Evolutionary conservation across 306 rosid genomes (phyloP), one percentile per base, ranked within the genome.

Genomic region (Malus sieversii): DNA sequence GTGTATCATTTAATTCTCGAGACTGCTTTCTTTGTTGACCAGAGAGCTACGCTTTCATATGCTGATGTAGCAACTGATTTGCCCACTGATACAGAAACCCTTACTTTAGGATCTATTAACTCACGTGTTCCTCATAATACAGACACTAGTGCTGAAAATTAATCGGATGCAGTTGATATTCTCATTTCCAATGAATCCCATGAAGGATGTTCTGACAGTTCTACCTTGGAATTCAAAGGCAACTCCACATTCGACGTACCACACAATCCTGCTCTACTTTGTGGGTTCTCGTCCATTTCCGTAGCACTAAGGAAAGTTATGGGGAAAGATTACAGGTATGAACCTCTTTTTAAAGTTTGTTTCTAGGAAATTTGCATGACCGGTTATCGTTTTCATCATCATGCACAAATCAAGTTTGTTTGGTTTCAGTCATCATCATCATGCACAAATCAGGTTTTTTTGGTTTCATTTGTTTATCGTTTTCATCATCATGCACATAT

Each of bases 21-120:
- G 82, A 96, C 97, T 70, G 91, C 96, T 48, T 96, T 96, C 82
- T 87, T 90, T 78, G 89, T 86, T 86, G 99, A 92, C 82, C 99
- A 92, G 88, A 83, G 81, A 76, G 93, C 91, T 52, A 86, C 98
- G 25, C 70, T 88, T 82, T 84, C 82, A 66, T 78, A 64, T 71
- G 71, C 48, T 77, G 85, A 80, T 53, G 79, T 30, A 23, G 73
- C 66, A 35, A 80, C 78, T 76, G 53, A 51, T 68, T 65, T 81
- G 77, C 78, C 91, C 33, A 57, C 74, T 29, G 81, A 81, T 78
- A 87, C 84, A 68, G 76, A 76, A 70, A 59, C 76, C 74, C 33
- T 67, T 75, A 72, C 80, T 63, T 80, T 81, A 70, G 90, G 70
- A 11, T 71, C 85, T 48, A 63, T 44, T 70, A 75, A 77, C 78